Base-by-base conservation (phyloP, 495 filamentous ascomycete species). In the Trichoderma gamsii region DNA sequence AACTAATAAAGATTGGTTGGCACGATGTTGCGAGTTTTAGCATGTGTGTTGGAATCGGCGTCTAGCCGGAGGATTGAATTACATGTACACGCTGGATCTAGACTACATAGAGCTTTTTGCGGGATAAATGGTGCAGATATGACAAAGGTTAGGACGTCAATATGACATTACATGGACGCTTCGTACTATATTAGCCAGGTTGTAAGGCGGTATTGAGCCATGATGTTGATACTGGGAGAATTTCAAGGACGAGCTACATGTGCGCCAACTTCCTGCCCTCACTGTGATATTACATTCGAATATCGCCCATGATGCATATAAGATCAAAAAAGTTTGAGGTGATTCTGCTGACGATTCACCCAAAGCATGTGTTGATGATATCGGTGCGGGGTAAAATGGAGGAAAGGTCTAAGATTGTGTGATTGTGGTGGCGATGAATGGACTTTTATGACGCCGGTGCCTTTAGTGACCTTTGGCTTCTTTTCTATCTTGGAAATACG, bases 1-100 rank as follows among this genome's bases (percentile, higher is more conserved):
- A 82, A 81, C 71, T 83, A 70, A 77, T 29, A 23, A 61, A 21
- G 23, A 61, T 32, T 18, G 56, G 12, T 12, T 21, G 16, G 25
- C 6, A 52, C 21, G 3, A 59, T 13, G 35, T 29, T 16, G 29
- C 25, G 56, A 38, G 23, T 29, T 49, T 12, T 61, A 18, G 56
- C 56, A 61, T 61, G 25, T 61, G 56, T 23, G 49, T 52, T 25
- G 35, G n/a, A 15, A 29, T 32, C 56, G 56, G 56, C 56, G 25
- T 32, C 56, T 13, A 32, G 25, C 29, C 56, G 16, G 56, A 25
- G 56, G 56, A 61, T 61, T 61, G 56, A 61, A 12, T 38, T 61
- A 61, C 56, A 21, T 52, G 49, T 23, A 52, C 11, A 13, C 7
- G 25, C 27, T 61, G 25, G 56, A 13, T 61, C 56, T 61, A 61